Evolutionary conservation across 2,329 filamentous ascomycete genomes (phyloP).

Genomic region (Phoma sp.): DNA sequence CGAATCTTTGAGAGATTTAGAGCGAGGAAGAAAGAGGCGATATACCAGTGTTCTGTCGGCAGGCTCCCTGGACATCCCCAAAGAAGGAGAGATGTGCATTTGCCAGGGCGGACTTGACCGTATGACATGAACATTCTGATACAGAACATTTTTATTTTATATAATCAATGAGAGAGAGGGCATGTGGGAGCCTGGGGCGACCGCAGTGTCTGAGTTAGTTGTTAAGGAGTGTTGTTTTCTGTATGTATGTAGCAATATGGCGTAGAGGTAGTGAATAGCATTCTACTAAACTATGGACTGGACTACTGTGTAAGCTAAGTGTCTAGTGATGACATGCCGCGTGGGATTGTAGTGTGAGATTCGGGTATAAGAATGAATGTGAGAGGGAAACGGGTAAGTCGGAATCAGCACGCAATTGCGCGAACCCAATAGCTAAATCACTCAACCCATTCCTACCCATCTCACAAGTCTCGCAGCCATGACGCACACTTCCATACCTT

Average conservation of each 20-base stretch:
- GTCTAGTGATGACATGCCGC: too few relatives aligned
- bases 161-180: neutral
- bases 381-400: too few relatives aligned
- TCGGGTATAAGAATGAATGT: too few relatives aligned
- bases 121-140: slow-evolving; percentile 20
- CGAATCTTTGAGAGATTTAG: slow-evolving; percentile 11
- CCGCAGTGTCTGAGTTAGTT: neutral
- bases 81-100: neutral
- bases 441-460: too few relatives aligned
- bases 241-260: slow-evolving; percentile 2
- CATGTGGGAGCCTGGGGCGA: slow-evolving; percentile 8
- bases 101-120: slow-evolving; percentile 13
- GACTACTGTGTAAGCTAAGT: too few relatives aligned
- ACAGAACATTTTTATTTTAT: slow-evolving; percentile 14
- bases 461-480: too few relatives aligned
- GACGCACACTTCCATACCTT: too few relatives aligned
- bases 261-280: slow-evolving; percentile 11
- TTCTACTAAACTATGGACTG: neutral
- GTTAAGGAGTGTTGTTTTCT: slow-evolving; percentile 3
- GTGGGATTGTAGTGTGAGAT: too few relatives aligned
- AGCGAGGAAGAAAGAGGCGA: neutral
- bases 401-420: too few relatives aligned
- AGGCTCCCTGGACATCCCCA: slow-evolving; percentile 11
- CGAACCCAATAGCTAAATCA: too few relatives aligned
- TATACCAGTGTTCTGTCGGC: slow-evolving; percentile 18